A percentile compares a stretch with the other conserved stretches of the same genome.
Conservation (phyloP, 202 grass and related monocot genomes). For the Digitaria exilis region DNA sequence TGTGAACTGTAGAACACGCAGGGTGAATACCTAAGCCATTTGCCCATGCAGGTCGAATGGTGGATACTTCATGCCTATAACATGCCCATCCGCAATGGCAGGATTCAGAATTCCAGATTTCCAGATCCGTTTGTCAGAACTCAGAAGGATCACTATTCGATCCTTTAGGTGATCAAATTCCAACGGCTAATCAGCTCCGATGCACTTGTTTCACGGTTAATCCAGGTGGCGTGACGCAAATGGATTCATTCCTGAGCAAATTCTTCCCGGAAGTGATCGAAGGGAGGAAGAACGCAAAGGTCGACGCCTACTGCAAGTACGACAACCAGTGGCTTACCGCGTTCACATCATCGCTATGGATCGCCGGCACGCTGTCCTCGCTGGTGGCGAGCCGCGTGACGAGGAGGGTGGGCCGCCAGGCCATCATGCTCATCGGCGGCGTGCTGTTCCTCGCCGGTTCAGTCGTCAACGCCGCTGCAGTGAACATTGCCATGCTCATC, state of each 20-base stretch:
- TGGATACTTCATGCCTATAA: too few species aligned
- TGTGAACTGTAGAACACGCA: too few species aligned
- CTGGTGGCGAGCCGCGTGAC: neutral
- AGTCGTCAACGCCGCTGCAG: slow-evolving; percentile 21
- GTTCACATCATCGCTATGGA: slow-evolving; percentile 53
- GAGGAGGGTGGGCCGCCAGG: neutral
- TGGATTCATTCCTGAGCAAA: neutral
- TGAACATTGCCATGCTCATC: slow-evolving; percentile 92
- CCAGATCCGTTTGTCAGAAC: too few species aligned
- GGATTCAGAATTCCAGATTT: too few species aligned
- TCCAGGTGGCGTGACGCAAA: slow-evolving; percentile 10
- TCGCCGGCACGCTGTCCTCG: neutral
- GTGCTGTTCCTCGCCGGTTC: neutral
- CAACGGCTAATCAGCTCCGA: neutral
- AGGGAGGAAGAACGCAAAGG: neutral
- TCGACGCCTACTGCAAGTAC: slow-evolving; percentile 51
- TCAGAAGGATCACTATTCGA: neutral
- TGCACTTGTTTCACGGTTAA: neutral
- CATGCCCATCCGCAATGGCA: too few species aligned
- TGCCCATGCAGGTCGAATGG: too few species aligned
- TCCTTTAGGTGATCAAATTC: neutral
- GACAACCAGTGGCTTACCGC: slow-evolving; percentile 60
- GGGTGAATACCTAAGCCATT: too few species aligned
- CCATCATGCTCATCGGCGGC: neutral
- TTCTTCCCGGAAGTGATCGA: neutral